phyloP scores from a whole-genome alignment of 75 land plant genomes.

The Selaginella tamariscina region DNA sequence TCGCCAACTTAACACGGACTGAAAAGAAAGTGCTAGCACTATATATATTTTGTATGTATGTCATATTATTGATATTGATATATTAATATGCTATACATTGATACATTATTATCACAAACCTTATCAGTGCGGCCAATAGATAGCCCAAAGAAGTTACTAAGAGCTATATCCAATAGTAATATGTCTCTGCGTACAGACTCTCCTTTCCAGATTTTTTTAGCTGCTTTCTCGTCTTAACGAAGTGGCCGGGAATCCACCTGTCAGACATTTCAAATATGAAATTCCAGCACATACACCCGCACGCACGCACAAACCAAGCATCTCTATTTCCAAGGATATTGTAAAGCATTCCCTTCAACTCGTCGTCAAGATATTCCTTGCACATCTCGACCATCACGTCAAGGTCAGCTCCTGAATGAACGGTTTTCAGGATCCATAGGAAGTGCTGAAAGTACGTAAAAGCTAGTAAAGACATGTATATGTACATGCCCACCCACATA shows the following conservation, averaged over 20 bases:
- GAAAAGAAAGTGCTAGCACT: background rate
- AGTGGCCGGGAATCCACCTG: slow-evolving; percentile 18
- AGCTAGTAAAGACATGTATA: background rate
- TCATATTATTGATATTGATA: background rate
- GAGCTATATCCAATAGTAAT: slow-evolving; percentile 17
- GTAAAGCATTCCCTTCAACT: slow-evolving; percentile 14
- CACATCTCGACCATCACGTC: slow-evolving; percentile 18
- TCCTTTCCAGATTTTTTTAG: slow-evolving; percentile 11
- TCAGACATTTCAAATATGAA: too few relatives aligned
- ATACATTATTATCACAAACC: background rate
- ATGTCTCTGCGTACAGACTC: slow-evolving; percentile 7
- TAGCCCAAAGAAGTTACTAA: slow-evolving; percentile 16
- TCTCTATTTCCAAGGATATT: slow-evolving; percentile 13
- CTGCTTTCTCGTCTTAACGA: slow-evolving; percentile 15
- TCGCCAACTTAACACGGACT: slow-evolving; percentile 15
- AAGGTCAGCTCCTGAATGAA: slow-evolving; percentile 17
- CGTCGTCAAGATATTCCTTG: slow-evolving; percentile 15
- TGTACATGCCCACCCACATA: too few relatives aligned
- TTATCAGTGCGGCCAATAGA: slow-evolving; percentile 13
- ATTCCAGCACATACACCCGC: background rate
- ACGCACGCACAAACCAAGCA: slow-evolving; percentile 13
- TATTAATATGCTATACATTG: background rate
- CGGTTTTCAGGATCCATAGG: slow-evolving; percentile 20
- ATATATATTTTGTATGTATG: background rate
- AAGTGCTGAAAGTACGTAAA: slow-evolving; percentile 8